These are phyloP conservation scores for Phragmites australis DNA, from an alignment of 176 grass and related monocot species.

Conservation along the genomic window DNA sequence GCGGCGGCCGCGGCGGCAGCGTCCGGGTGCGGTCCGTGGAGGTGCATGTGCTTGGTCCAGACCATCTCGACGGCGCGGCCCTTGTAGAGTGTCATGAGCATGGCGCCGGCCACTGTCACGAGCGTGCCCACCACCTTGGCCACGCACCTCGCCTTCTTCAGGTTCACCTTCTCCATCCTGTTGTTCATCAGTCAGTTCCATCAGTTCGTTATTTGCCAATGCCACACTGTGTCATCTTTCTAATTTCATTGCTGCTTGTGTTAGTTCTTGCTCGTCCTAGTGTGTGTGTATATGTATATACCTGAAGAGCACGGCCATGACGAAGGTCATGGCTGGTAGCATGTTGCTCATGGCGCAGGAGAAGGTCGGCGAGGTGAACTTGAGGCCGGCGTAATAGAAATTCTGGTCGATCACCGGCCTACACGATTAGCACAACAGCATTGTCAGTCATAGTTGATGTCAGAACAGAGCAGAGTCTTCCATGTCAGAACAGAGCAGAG, in stretches of 20 bases:
- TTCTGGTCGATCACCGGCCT: slow-evolving; percentile 97
- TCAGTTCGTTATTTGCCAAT: background rate
- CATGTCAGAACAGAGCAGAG: background rate
- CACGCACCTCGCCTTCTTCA: slow-evolving; percentile 84
- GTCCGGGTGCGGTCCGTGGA: slow-evolving; percentile 28
- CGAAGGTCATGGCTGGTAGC: slow-evolving; percentile 97
- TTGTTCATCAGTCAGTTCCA: background rate
- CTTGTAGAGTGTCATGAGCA: slow-evolving; percentile 99
- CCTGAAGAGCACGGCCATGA: slow-evolving; percentile 87
- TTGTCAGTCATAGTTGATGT: background rate
- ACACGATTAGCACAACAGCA: background rate
- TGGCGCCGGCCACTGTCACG: slow-evolving; percentile 89
- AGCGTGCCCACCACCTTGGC: slow-evolving; percentile 91
- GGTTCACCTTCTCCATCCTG: slow-evolving; percentile 93
- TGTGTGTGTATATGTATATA: background rate
- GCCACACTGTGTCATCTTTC: background rate
- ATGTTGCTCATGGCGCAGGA: slow-evolving; percentile 99
- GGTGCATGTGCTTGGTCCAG: slow-evolving; percentile 66
- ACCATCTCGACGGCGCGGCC: slow-evolving; percentile 77
- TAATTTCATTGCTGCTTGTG: background rate
- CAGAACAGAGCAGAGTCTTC: background rate
- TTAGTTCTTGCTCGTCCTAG: background rate
- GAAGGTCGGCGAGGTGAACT: slow-evolving; percentile 97
- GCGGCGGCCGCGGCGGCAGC: slow-evolving; percentile 22
- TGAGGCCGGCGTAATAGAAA: slow-evolving; percentile 95